phyloP scores from a whole-genome alignment of 2,329 filamentous ascomycete genomes.

The Westerdykella ornata region DNA sequence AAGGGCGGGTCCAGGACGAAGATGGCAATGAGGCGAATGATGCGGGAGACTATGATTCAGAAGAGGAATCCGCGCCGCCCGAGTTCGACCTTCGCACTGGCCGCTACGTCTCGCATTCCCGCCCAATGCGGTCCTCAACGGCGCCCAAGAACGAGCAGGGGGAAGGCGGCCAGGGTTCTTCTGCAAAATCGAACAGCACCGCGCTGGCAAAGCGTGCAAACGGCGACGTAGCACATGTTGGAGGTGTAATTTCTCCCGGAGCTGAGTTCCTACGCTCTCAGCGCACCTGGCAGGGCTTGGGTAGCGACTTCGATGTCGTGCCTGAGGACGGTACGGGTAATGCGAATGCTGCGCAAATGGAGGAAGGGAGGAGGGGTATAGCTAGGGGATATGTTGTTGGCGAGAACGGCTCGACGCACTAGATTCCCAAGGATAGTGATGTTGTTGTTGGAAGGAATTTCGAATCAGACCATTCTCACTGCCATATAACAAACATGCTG shows the following conservation, averaged over 20 bases:
- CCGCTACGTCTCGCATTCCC: constrained; percentile 64
- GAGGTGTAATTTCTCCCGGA: constrained; percentile 81
- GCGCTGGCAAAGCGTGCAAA: constrained; percentile 59
- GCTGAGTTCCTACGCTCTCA: constrained; percentile 78
- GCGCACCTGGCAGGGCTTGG: constrained; percentile 85
- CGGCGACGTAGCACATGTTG: constrained; percentile 71
- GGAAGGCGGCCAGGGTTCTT: constrained; percentile 1
- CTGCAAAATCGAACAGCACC: constrained; percentile 30
- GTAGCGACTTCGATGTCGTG: constrained; percentile 69
- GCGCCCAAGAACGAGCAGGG: constrained; percentile 14
- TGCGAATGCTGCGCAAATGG: constrained; percentile 57
- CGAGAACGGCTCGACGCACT: constrained; percentile 36
- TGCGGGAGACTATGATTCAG: constrained; percentile 57
- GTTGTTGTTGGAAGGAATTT: too few relatives aligned
- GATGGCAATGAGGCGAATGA: constrained; percentile 11
- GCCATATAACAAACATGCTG: too few relatives aligned
- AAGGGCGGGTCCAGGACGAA: constrained; percentile 1
- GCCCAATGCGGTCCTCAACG: constrained; percentile 53
- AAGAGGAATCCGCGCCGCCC: constrained; percentile 63
- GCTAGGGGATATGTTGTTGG: constrained; percentile 83
- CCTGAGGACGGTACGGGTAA: constrained; percentile 46
- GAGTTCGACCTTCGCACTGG: constrained; percentile 91
- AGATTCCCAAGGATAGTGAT: too few relatives aligned
- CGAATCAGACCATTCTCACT: too few relatives aligned
- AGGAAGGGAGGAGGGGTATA: constrained; percentile 80